A percentile compares a stretch with the other conserved stretches of the same genome.
These are phyloP conservation scores for Phytopythium helicoides DNA, from an alignment of 352 stramenopile species.

Conservation along the genomic window DNA sequence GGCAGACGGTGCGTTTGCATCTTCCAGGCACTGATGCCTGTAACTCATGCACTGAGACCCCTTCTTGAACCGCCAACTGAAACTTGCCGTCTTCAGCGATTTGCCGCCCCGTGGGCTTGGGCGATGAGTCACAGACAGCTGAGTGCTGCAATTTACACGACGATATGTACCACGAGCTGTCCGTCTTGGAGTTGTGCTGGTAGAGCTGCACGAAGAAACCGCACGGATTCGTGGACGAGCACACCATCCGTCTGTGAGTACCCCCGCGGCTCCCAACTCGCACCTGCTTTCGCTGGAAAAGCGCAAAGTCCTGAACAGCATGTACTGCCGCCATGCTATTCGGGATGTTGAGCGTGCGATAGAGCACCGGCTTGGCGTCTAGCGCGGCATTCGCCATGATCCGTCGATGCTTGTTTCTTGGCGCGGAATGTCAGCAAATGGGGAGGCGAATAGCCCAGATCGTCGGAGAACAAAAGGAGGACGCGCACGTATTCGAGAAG, in stretches of 20 bases:
- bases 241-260: constrained; percentile 55
- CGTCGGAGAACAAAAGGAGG: too few relatives aligned
- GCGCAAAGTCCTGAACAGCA: constrained; percentile 59
- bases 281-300: constrained; percentile 56
- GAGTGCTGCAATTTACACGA: constrained; percentile 40
- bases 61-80: constrained; percentile 40
- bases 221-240: constrained; percentile 30
- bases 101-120: constrained; percentile 57
- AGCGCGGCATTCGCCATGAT: too few relatives aligned
- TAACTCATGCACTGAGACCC: constrained; percentile 36
- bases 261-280: constrained; percentile 50
- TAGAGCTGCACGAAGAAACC: constrained; percentile 72
- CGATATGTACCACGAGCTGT: constrained; percentile 64
- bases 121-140: constrained; percentile 32
- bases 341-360: constrained; percentile 41
- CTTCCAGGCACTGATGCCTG: constrained; percentile 27
- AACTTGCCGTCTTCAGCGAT: constrained; percentile 39
- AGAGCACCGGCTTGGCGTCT: constrained; percentile 17
- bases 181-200: constrained; percentile 49
- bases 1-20: constrained; percentile 56
- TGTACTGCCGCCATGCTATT: constrained; percentile 48
- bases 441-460: too few relatives aligned
- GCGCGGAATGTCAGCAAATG: too few relatives aligned
- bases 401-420: too few relatives aligned
- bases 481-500: too few relatives aligned